phyloP scores from a whole-genome alignment of 331 rosid species.

The Prunus yedoensis region DNA sequence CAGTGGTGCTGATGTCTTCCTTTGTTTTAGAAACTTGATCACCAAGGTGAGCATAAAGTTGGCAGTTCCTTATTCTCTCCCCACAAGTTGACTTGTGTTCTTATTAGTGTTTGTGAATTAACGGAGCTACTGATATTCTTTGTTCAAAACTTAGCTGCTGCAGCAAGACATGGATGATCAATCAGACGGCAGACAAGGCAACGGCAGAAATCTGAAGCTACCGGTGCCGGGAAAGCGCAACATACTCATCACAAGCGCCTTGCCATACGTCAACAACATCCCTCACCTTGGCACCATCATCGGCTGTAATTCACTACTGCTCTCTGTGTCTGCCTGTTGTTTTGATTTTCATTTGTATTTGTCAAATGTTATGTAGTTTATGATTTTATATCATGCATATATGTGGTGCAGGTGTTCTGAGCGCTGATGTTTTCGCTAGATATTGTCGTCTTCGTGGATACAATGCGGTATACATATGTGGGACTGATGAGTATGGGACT shows the following conservation, averaged over 20 bases:
- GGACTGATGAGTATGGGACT: slow-evolving; percentile 78
- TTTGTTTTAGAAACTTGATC: not conserved
- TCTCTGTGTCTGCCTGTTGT: not conserved
- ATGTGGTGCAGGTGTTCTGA: slow-evolving; percentile 45
- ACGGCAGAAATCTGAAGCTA: slow-evolving; percentile 7
- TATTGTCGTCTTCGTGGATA: slow-evolving; percentile 66
- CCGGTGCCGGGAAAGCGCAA: slow-evolving; percentile 33
- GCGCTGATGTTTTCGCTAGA: slow-evolving; percentile 74
- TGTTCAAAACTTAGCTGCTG: no score
- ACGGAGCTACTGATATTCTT: not conserved
- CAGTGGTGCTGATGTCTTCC: no score
- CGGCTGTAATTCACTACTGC: slow-evolving; percentile 19
- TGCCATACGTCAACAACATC: slow-evolving; percentile 42
- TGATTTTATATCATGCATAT: not conserved
- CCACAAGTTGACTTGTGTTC: no score
- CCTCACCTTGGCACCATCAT: slow-evolving; percentile 38
- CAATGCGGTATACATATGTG: slow-evolving; percentile 61
- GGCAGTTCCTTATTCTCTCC: not conserved
- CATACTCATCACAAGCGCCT: slow-evolving; percentile 38
- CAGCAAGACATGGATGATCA: slow-evolving; percentile 16
- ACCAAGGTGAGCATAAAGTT: slow-evolving; percentile 9
- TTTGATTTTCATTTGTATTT: not conserved
- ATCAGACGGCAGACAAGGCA: not conserved
- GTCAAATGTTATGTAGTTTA: not conserved
- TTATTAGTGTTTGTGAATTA: not conserved